phyloP scores from a whole-genome alignment of 2,329 filamentous ascomycete genomes.

The Colletotrichum kahawae region DNA sequence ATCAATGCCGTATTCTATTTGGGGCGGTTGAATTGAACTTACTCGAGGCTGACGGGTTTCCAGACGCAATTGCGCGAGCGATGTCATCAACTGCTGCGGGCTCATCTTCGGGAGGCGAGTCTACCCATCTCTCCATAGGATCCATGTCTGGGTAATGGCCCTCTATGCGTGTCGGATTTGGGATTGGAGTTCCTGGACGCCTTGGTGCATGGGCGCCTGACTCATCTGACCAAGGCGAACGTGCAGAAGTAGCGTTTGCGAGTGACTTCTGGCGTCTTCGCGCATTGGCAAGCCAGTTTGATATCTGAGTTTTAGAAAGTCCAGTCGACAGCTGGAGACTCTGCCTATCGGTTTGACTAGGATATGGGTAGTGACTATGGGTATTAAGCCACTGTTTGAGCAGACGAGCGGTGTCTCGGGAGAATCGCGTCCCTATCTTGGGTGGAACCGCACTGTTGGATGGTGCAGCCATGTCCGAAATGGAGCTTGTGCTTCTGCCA shows the following conservation, averaged over 20 bases:
- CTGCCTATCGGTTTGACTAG: conserved; percentile 85
- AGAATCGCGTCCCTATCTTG: conserved; percentile 79
- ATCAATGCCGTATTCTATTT: conserved; percentile 67
- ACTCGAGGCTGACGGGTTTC: conserved; percentile 41
- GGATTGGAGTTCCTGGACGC: conserved; percentile 58
- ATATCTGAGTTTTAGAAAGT: conserved; percentile 82
- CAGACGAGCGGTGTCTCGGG: conserved; percentile 77
- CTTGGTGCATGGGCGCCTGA: conserved; percentile 75
- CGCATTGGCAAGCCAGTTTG: conserved; percentile 92
- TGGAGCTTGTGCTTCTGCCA: background rate
- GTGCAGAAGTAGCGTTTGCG: conserved; percentile 70
- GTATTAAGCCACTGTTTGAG: conserved; percentile 85
- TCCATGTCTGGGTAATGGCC: conserved; percentile 61
- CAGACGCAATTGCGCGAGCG: conserved; percentile 60
- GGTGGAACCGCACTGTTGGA: conserved; percentile 41
- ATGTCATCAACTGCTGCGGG: conserved; percentile 64
- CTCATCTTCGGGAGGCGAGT: conserved; percentile 66
- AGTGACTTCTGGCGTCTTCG: conserved; percentile 81
- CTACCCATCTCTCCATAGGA: conserved; percentile 62
- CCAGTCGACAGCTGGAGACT: conserved; percentile 79
- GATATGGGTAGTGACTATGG: conserved; percentile 84
- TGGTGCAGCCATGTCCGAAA: conserved; percentile 14
- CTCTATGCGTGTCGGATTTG: conserved; percentile 40
- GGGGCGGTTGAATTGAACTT: background rate
- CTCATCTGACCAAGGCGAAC: conserved; percentile 62